These are phyloP conservation scores for Westerdykella aurantiaca DNA, from an alignment of 2,329 filamentous ascomycete species.

Conservation along the genomic window DNA sequence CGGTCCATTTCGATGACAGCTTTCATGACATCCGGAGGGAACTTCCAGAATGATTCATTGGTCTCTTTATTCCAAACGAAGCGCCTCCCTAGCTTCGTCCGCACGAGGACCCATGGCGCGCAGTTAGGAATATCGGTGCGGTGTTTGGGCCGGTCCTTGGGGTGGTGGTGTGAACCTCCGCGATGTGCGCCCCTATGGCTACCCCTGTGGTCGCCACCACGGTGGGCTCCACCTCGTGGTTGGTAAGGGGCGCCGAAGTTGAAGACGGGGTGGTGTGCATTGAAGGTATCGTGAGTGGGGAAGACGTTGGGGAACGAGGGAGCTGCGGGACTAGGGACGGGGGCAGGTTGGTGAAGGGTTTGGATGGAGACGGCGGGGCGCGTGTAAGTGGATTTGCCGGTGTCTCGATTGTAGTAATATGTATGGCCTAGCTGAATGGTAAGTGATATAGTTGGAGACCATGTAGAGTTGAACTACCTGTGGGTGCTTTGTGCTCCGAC, in stretches of 20 bases:
- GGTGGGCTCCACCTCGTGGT: constrained; percentile 13
- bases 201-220: constrained; percentile 18
- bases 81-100: constrained; percentile 79
- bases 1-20: constrained; percentile 63
- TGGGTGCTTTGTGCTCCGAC: constrained; percentile 89
- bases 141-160: constrained; percentile 72
- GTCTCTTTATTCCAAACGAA: constrained; percentile 88
- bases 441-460: constrained; percentile 17
- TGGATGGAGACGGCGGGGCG: constrained; percentile 49
- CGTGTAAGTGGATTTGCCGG: constrained; percentile 81
- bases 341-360: constrained; percentile 16
- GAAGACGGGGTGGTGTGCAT: constrained; percentile 21
- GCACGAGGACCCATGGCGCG: constrained; percentile 86
- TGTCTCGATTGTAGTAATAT: constrained; percentile 81
- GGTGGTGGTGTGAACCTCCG: constrained; percentile 46
- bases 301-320: constrained; percentile 2
- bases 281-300: constrained; percentile 26
- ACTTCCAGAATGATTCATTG: constrained; percentile 90
- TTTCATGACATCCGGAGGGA: constrained; percentile 78
- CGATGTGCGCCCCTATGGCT: constrained; percentile 34
- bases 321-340: constrained; percentile 4
- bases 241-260: constrained; percentile 3
- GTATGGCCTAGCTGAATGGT: constrained; percentile 55
- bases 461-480: constrained; percentile 44
- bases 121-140: constrained; percentile 73